phyloP scores from a whole-genome alignment of 1,284 basidiomycete genomes.

The Leccinum fuscescens region DNA sequence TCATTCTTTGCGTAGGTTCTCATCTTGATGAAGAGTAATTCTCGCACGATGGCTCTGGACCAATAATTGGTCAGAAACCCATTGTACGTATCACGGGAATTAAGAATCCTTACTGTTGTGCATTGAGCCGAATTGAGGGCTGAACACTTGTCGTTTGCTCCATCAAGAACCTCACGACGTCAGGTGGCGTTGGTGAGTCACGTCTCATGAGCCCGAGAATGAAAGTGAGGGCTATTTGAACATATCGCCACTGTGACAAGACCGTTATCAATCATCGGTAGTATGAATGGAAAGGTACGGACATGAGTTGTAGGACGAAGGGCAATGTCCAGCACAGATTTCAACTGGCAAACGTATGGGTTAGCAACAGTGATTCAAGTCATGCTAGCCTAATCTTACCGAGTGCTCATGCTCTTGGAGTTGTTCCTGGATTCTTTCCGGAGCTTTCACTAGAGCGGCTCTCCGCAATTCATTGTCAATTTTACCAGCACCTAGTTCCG shows the following conservation, averaged over 20 bases:
- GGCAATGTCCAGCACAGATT: constrained; percentile 69
- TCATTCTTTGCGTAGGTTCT: constrained; percentile 72
- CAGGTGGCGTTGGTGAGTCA: constrained; percentile 66
- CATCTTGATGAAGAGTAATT: constrained; percentile 80
- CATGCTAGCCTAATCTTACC: constrained; percentile 33
- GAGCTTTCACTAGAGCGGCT: constrained; percentile 42
- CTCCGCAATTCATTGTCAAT: constrained; percentile 45
- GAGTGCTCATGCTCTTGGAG: constrained; percentile 47
- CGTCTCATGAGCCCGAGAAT: constrained; percentile 73
- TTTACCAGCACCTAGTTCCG: constrained; percentile 46
- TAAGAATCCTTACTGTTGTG: constrained; percentile 55
- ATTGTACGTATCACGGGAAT: constrained; percentile 14
- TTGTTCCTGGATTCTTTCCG: constrained; percentile 43
- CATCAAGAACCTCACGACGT: constrained; percentile 69
- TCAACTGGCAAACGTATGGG: constrained; percentile 41
- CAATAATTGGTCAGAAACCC: constrained; percentile 13
- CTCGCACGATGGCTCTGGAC: constrained; percentile 68
- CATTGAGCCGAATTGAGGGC: constrained; percentile 72
- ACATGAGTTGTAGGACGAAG: constrained; percentile 69
- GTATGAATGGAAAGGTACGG: constrained; percentile 25
- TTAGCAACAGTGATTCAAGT: not conserved
- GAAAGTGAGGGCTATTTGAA: constrained; percentile 76
- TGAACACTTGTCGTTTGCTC: constrained; percentile 76
- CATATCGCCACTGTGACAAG: constrained; percentile 80
- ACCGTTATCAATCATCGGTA: constrained; percentile 5